Conservation (phyloP, 371 early-diverging fungal genomes). For the Amoeboradix gromovi region DNA sequence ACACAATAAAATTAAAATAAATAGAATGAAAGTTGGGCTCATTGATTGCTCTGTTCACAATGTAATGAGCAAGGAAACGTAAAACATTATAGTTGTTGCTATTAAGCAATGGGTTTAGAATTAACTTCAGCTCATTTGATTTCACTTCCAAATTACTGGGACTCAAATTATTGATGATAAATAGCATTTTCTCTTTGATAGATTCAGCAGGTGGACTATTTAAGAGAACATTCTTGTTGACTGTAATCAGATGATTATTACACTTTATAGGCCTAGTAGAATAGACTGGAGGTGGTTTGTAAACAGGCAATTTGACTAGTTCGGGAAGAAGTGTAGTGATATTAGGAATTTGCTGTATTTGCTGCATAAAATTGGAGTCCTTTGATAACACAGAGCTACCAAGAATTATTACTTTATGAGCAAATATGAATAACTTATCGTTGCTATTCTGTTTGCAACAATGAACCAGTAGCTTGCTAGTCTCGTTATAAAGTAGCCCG, state of each 20-base stretch:
- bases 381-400: background rate
- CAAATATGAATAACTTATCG: background rate
- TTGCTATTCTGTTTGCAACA: background rate
- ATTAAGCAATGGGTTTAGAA: constrained; percentile 17
- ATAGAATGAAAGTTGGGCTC: constrained; percentile 79
- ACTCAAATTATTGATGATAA: constrained; percentile 80
- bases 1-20: constrained; percentile 45
- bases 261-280: background rate
- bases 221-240: background rate
- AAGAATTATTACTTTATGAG: background rate
- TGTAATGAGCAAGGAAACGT: constrained; percentile 65
- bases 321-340: background rate
- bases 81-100: too few relatives aligned
- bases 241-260: background rate
- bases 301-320: background rate
- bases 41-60: constrained; percentile 64
- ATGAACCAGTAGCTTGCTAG: background rate
- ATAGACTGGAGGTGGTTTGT: background rate
- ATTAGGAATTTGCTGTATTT: background rate
- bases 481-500: background rate
- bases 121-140: constrained; percentile 31
- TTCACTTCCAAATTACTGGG: constrained; percentile 51
- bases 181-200: constrained; percentile 66
- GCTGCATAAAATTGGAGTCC: background rate
- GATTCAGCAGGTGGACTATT: constrained; percentile 21